Evolutionary conservation across 2,329 filamentous ascomycete species (phyloP), one percentile per base, ranked within the genome.

Genomic region (Magnaporthiopsis incrustans): DNA sequence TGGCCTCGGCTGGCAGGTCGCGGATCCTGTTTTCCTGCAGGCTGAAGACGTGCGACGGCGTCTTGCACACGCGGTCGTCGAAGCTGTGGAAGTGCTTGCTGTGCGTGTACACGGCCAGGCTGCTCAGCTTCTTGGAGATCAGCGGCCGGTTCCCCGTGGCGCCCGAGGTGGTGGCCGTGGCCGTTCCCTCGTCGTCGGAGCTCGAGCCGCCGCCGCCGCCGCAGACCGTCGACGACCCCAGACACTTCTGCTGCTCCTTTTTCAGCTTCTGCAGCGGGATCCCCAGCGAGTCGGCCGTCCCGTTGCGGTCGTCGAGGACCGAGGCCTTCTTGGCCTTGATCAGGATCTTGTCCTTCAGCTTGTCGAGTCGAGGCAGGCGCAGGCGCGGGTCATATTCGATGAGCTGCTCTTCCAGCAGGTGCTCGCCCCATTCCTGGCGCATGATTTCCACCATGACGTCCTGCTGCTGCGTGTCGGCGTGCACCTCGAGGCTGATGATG

Each of bases 361-460:
- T 85, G 18, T 85, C 85, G 0, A 96, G 86, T 38, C 85, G 83
- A 0, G 91, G 89, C 32, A 94, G 83, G 6, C 79, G 77, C 64
- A 83, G 79, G 18, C 74, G 77, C 0, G 86, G 79, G 72, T 85
- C 73, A 68, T 79, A 78, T 69, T 79, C 76, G 8, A 82, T 79
- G 26, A 77, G 81, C 53, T 77, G 77, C 63, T 77, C 70, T 27
- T 91, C 87, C 14, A 97, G 80, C 7, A 98, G 80, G 70, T 89
- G 77, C 0, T 85, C 87, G 57, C 83, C 84, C 92, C 93, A 99
- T 67, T 91, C 89, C 69, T 97, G 87, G 68, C 87, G 87, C 89
- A 99, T 97, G 67, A 98, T 96, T 64, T 90, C 85, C 14, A 97
- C 93, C 91, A 98, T 97, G 62, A 90, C 83, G 67, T 92, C 87